Evolutionary conservation across 257 asterid species (phyloP).

Genomic region (Lithospermum erythrorhizon): DNA sequence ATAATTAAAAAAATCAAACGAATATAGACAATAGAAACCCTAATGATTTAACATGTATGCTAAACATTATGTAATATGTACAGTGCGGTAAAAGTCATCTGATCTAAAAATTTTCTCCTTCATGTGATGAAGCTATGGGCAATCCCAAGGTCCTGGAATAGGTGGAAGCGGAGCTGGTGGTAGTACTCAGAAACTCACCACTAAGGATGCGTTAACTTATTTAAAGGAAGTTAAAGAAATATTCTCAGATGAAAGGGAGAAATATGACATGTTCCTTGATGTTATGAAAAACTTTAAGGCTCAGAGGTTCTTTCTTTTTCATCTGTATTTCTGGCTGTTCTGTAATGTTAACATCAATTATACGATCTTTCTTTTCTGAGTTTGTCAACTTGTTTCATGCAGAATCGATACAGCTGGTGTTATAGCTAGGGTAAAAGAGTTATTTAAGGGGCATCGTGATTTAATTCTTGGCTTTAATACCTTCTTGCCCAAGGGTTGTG

Average conservation of each 20-base stretch:
- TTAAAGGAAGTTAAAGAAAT: slow-evolving; percentile 95
- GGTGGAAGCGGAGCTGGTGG: slow-evolving; percentile 36
- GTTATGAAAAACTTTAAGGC: slow-evolving; percentile 99
- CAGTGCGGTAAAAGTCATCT: not conserved
- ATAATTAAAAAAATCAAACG: no score
- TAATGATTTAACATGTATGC: no score
- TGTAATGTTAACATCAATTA: not conserved
- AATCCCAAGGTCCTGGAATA: slow-evolving; percentile 42
- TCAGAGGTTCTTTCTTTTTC: slow-evolving; percentile 50
- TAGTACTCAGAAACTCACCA: slow-evolving; percentile 68
- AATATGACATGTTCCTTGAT: slow-evolving; percentile 88
- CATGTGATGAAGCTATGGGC: slow-evolving; percentile 40
- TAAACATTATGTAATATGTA: not conserved
- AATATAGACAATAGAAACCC: no score
- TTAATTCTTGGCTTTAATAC: slow-evolving; percentile 94
- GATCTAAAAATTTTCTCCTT: slow-evolving; percentile 2
- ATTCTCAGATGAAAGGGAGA: slow-evolving; percentile 89
- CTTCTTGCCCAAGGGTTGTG: slow-evolving; percentile 95
- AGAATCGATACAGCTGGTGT: slow-evolving; percentile 94
- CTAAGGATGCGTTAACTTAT: slow-evolving; percentile 84
- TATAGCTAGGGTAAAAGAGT: slow-evolving; percentile 83
- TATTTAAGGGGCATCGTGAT: slow-evolving; percentile 86
- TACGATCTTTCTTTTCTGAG: not conserved
- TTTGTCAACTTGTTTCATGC: slow-evolving; percentile 19
- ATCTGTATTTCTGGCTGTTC: no score